Percentiles rank a stretch among this genome's conserved stretches.
These are phyloP conservation scores for Holtermannia corniformis DNA, from an alignment of 768 basidiomycete species.

Conservation along the genomic window DNA sequence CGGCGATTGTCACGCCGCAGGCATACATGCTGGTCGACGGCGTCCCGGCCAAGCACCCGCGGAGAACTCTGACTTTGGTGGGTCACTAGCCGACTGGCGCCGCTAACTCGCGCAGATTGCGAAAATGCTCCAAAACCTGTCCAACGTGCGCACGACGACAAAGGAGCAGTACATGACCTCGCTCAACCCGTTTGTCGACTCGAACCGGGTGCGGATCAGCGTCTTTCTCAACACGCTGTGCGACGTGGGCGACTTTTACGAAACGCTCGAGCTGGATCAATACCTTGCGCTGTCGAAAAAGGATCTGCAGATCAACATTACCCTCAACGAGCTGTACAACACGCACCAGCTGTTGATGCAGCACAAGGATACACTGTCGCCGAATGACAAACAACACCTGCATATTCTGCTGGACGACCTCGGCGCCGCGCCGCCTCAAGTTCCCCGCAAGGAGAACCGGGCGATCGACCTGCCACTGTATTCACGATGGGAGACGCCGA, in stretches of 20 bases:
- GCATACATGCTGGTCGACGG: constrained; percentile 99
- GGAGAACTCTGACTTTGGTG: constrained; percentile 85
- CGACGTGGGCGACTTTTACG: constrained; percentile 98
- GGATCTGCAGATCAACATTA: constrained; percentile 95
- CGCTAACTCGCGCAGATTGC: constrained; percentile 60
- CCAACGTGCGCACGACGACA: constrained; percentile 95
- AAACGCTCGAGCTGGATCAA: constrained; percentile 99
- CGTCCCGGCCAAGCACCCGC: constrained; percentile 93
- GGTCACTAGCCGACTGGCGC: constrained; percentile 12
- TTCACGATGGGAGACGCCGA: constrained; percentile 98
- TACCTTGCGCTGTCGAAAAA: constrained; percentile 99
- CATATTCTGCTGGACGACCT: constrained; percentile 95
- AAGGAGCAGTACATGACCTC: constrained; percentile 99
- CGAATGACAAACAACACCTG: constrained; percentile 94
- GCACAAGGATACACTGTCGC: constrained; percentile 90
- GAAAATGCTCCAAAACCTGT: constrained; percentile 98
- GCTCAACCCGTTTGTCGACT: constrained; percentile 96
- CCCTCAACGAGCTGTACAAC: constrained; percentile 97
- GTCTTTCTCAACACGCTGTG: constrained; percentile 92
- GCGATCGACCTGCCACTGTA: constrained; percentile 85
- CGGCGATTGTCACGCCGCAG: constrained; percentile 96
- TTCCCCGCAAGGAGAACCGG: constrained; percentile 95
- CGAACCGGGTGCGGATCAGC: constrained; percentile 96
- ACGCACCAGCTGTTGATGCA: constrained; percentile 91
- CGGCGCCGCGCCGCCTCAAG: constrained; percentile 83